A percentile compares a stretch with the other conserved stretches of the same genome.
These are phyloP conservation scores for Solioccasus polychromus DNA, from an alignment of 768 basidiomycete genomes.

Conservation along the genomic window DNA sequence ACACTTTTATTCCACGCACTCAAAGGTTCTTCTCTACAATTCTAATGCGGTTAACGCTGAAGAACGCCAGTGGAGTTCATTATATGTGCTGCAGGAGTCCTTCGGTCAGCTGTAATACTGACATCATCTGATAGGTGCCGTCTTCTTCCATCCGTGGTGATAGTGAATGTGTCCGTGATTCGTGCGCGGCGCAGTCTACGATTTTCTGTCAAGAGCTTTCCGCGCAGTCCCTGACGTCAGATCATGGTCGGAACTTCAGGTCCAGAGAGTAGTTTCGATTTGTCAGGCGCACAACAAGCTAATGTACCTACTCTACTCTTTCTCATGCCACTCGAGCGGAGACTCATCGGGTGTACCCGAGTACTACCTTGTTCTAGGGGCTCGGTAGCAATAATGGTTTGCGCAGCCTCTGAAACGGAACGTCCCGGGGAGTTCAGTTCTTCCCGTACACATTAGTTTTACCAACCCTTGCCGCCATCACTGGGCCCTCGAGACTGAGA, in stretches of 20 bases:
- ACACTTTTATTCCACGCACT: not conserved
- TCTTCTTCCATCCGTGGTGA: conserved; percentile 11
- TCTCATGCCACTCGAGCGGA: no score
- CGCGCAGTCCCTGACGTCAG: conserved; percentile 28
- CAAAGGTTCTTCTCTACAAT: conserved; percentile 6
- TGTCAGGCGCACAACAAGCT: no score
- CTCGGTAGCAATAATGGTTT: conserved; percentile 12
- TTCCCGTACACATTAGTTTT: conserved; percentile 2
- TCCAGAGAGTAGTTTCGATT: not conserved
- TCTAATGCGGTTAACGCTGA: conserved; percentile 11
- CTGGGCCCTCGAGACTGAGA: conserved; percentile 5
- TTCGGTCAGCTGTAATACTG: conserved; percentile 16
- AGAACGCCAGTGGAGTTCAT: conserved; percentile 17
- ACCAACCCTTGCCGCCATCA: conserved; percentile 7
- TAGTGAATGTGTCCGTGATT: not conserved
- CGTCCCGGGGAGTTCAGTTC: conserved; percentile 2
- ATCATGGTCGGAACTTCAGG: conserved; percentile 2
- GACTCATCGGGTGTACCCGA: no score
- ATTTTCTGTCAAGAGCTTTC: conserved; percentile 16
- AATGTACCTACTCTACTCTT: no score
- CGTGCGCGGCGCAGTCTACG: conserved; percentile 4
- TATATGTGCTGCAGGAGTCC: conserved; percentile 7
- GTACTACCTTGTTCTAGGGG: not conserved
- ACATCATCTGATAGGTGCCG: conserved; percentile 24
- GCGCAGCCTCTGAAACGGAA: conserved; percentile 8